Evolutionary conservation across 768 basidiomycete genomes (phyloP).

Genomic region (Suillus ampliporus): DNA sequence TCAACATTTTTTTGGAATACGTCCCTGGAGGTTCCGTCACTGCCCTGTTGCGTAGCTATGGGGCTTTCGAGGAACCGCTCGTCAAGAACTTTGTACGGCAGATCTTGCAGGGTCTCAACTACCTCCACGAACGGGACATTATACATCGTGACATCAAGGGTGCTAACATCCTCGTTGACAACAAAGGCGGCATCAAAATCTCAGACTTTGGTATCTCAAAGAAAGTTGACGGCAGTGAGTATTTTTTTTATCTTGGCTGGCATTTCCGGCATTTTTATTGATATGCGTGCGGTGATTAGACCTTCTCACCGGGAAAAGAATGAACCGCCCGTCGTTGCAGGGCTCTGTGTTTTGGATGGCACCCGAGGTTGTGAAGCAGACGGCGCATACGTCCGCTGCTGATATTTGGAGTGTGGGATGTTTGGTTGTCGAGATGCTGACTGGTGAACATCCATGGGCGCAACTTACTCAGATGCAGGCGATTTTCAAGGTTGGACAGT

Average conservation of each 20-base stretch:
- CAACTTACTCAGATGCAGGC: slow-evolving; percentile 99
- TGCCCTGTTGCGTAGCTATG: slow-evolving; percentile 86
- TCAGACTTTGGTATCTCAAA: slow-evolving; percentile 98
- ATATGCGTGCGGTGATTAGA: slow-evolving; percentile 40
- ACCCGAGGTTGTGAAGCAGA: slow-evolving; percentile 97
- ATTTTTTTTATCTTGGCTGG: background rate
- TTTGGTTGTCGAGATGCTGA: slow-evolving; percentile 95
- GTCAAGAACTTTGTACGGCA: slow-evolving; percentile 94
- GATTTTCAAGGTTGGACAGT: slow-evolving; percentile 81
- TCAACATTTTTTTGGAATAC: slow-evolving; percentile 98
- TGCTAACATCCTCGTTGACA: slow-evolving; percentile 97
- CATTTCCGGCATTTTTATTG: slow-evolving; percentile 26
- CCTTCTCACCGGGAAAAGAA: slow-evolving; percentile 63
- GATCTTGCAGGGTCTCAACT: slow-evolving; percentile 86
- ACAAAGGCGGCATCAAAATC: slow-evolving; percentile 97
- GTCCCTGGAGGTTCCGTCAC: slow-evolving; percentile 96
- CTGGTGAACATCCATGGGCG: slow-evolving; percentile 94
- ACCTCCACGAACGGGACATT: slow-evolving; percentile 98
- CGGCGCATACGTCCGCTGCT: slow-evolving; percentile 86
- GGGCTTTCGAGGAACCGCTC: slow-evolving; percentile 91
- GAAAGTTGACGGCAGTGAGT: slow-evolving; percentile 95
- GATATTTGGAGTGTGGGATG: slow-evolving; percentile 98
- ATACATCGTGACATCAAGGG: slow-evolving; percentile 99
- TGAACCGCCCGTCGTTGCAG: slow-evolving; percentile 91
- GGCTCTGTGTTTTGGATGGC: slow-evolving; percentile 99